Evolutionary conservation across 108 stramenopile genomes (phyloP), one percentile per base, ranked within the genome.

Genomic region (Craspedostauros australis): DNA sequence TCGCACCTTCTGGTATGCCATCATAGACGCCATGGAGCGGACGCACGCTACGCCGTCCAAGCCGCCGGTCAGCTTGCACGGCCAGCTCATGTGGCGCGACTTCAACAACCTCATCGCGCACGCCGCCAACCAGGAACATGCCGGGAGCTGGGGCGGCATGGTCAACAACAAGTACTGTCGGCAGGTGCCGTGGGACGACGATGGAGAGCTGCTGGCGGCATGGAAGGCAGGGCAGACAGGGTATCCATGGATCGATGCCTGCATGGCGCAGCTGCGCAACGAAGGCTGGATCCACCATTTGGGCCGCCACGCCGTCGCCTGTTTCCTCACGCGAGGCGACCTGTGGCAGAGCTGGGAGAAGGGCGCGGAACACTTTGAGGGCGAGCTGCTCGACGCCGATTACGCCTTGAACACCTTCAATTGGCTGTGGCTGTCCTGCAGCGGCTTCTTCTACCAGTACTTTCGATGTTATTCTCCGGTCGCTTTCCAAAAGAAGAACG

Each of bases 271-370:
- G 57, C 75, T 99, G 27, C 59, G 74, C 20, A 64, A 76, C 33
- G 76, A 85, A 53, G 97, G 95, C 29, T 98, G 95, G 95, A 90
- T 98, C 21, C 97, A 98, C 60, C 97, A 98, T 64, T 66, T 98
- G 16, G 95, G 77, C 9, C 54, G 96, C 25, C 98, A 98, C 63
- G 81, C 92, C 0, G 96, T 96, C 19, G 95, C 98, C 1, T 99
- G 98, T 71, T 99, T 99, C 56, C 56, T 99, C 16, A 99, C 98
- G 4, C 75, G 98, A 11, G 98, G 98, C 1, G 98, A 98, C 68
- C 61, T 96, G 25, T 99, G 79, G 75, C 86, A 89, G 54, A 79
- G 71, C 57, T 99, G 98, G 98, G 96, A 96, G 51, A 66, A 76
- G 39, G 98, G 96, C 0, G 92, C 92, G 5, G 52, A 64, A 19